Evolutionary conservation across 225 moss, liverwort and hornwort species (phyloP).

Genomic region (Anthoceros angustus): DNA sequence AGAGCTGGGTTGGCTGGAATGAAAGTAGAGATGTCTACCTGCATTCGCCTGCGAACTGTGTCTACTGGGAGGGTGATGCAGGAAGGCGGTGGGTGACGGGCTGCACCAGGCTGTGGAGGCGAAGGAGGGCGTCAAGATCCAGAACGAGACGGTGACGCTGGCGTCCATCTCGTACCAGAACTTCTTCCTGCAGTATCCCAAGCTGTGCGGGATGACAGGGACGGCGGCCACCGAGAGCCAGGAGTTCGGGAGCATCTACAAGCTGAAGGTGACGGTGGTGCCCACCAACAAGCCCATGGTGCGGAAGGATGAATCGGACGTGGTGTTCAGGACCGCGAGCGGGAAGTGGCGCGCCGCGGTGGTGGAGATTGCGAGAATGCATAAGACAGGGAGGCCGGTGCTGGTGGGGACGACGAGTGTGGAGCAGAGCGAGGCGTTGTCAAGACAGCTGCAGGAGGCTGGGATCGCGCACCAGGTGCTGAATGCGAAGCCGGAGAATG

Average conservation of each 20-base stretch:
- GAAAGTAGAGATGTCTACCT: neutral
- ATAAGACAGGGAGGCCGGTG: conserved; percentile 74
- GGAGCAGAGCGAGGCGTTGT: conserved; percentile 89
- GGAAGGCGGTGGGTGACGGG: conserved; percentile 92
- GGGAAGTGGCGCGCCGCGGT: conserved; percentile 90
- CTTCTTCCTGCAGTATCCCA: conserved; percentile 87
- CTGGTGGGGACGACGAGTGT: conserved; percentile 96
- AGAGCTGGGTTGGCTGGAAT: too few relatives aligned
- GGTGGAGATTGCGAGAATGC: conserved; percentile 81
- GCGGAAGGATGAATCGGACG: conserved; percentile 96
- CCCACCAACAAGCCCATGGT: conserved; percentile 85
- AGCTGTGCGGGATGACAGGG: conserved; percentile 91
- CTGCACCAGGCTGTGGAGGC: conserved; percentile 97
- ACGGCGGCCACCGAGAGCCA: conserved; percentile 88
- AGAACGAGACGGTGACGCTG: conserved; percentile 89
- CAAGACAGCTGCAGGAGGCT: conserved; percentile 57
- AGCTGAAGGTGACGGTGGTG: conserved; percentile 73
- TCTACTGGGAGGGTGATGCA: conserved; percentile 97
- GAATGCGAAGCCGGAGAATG: conserved; percentile 93
- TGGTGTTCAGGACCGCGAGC: conserved; percentile 64
- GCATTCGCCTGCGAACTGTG: conserved; percentile 2
- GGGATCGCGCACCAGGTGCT: conserved; percentile 83
- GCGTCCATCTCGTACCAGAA: conserved; percentile 95
- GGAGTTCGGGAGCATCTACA: conserved; percentile 84
- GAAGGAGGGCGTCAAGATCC: conserved; percentile 77